These are phyloP conservation scores for Psidium guajava DNA, from an alignment of 345 rosid genomes.

Conservation along the genomic window DNA sequence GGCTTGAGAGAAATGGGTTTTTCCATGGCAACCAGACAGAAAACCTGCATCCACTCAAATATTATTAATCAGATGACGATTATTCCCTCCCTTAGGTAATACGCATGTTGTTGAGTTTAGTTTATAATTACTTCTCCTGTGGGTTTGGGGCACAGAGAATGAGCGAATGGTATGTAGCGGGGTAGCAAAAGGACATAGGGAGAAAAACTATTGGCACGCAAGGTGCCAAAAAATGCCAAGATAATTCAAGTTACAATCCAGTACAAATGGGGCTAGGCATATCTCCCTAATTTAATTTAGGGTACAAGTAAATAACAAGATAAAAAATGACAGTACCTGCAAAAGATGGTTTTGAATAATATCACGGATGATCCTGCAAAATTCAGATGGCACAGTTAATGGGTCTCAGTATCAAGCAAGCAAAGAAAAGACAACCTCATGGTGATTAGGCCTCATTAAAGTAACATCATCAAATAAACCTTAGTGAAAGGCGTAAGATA, in stretches of 20 bases:
- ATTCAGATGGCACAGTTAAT: not conserved
- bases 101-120: not conserved
- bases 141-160: not conserved
- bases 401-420: not conserved
- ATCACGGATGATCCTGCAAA: slow-evolving; percentile 89
- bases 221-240: not conserved
- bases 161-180: not conserved
- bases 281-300: not conserved
- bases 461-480: not conserved
- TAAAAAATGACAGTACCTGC: slow-evolving; percentile 42
- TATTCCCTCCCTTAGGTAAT: not conserved
- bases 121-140: not conserved
- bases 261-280: not conserved
- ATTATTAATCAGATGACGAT: not conserved
- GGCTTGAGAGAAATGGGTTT: slow-evolving; percentile 96
- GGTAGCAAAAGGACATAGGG: not conserved
- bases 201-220: not conserved
- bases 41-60: slow-evolving; percentile 44
- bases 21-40: slow-evolving; percentile 96
- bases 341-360: slow-evolving; percentile 93
- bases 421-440: not conserved
- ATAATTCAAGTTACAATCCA: not conserved
- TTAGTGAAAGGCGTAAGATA: not conserved
- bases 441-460: not conserved
- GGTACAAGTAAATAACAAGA: not conserved